These are phyloP conservation scores for Candida buenavistaensis DNA, from an alignment of 1,139 yeast genomes.

Conservation along the genomic window DNA sequence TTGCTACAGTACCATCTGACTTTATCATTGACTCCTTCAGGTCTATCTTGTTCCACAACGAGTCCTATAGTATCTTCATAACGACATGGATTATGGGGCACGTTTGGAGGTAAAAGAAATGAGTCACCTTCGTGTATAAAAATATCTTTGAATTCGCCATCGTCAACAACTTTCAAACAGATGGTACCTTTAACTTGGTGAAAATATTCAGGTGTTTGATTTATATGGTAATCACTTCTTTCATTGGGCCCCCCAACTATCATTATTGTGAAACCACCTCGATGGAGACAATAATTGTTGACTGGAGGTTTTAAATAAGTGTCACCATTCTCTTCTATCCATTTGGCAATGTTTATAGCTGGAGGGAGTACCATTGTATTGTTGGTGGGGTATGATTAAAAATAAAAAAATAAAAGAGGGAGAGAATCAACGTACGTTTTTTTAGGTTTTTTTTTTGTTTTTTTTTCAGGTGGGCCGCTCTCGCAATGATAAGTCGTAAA, in stretches of 20 bases:
- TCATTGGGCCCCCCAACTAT: conserved; percentile 94
- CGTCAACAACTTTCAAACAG: conserved; percentile 83
- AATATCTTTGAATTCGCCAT: conserved; percentile 71
- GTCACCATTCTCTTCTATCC: conserved; percentile 78
- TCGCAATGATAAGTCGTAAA: no score
- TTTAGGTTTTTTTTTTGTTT: no score
- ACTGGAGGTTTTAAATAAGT: conserved; percentile 90
- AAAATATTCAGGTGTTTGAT: conserved; percentile 94
- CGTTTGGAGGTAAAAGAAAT: conserved; percentile 77
- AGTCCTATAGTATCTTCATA: conserved; percentile 84
- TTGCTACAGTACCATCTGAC: conserved; percentile 84
- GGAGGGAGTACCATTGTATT: conserved; percentile 49
- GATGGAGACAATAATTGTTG: conserved; percentile 83
- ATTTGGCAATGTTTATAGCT: conserved; percentile 75
- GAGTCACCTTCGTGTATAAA: conserved; percentile 84
- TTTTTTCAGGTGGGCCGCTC: no score
- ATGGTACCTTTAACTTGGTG: conserved; percentile 83
- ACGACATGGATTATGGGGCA: conserved; percentile 90
- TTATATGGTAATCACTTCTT: conserved; percentile 89
- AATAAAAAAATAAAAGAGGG: no score
- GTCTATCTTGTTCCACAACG: conserved; percentile 94
- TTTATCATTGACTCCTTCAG: conserved; percentile 63
- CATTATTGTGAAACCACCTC: conserved; percentile 94
- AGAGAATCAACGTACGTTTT: no score
- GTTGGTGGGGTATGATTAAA: not conserved